Conservation (phyloP, 345 rosid genomes). For the Aquilaria sinensis region DNA sequence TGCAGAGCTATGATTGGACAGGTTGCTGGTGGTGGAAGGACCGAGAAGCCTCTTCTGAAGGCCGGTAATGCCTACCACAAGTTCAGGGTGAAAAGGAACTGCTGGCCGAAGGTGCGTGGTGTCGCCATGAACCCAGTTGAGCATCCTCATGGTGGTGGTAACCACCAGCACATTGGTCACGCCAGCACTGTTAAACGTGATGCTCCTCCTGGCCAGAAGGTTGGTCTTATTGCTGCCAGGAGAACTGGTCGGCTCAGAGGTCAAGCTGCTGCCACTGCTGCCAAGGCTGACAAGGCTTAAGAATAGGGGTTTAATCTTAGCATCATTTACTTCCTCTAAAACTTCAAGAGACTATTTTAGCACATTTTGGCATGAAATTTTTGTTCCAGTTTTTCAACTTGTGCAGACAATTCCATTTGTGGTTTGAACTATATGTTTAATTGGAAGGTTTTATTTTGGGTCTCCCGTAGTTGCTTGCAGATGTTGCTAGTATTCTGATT, state of each 20-base stretch:
- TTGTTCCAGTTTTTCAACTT: too few relatives aligned
- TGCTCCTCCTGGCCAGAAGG: slow-evolving; percentile 74
- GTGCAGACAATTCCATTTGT: too few relatives aligned
- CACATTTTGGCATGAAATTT: too few relatives aligned
- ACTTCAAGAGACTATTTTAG: too few relatives aligned
- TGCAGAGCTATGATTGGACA: slow-evolving; percentile 79
- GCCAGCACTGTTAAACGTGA: slow-evolving; percentile 67
- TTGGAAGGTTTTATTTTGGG: too few relatives aligned
- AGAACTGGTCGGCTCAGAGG: slow-evolving; percentile 73
- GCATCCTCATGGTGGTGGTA: slow-evolving; percentile 91
- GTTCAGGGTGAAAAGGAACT: slow-evolving; percentile 67
- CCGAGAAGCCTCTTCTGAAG: slow-evolving; percentile 69
- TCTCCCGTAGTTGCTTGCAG: too few relatives aligned
- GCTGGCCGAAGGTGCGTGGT: slow-evolving; percentile 89
- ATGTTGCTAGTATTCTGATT: too few relatives aligned
- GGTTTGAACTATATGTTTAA: too few relatives aligned
- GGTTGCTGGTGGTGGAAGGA: slow-evolving; percentile 76
- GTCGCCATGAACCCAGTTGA: slow-evolving; percentile 86
- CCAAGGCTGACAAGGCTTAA: slow-evolving; percentile 50
- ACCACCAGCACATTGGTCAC: slow-evolving; percentile 82
- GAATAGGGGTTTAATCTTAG: neutral
- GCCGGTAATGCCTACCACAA: slow-evolving; percentile 79
- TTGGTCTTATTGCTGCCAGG: slow-evolving; percentile 78
- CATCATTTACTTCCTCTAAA: too few relatives aligned
- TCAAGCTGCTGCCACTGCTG: slow-evolving; percentile 66